Conservation (phyloP, 306 rosid genomes). For the Hippophae tibetana region DNA sequence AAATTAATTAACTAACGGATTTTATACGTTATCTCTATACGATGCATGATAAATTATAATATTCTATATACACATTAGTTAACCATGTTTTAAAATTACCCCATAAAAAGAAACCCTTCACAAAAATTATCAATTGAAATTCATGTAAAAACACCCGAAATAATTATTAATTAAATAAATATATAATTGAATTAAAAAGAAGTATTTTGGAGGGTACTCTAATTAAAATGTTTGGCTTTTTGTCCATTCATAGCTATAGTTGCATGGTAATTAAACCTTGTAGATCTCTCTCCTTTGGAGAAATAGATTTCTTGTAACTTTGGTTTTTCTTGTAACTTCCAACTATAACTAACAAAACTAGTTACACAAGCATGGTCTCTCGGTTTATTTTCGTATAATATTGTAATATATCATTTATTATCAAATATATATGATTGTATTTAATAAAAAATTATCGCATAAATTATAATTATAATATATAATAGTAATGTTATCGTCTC, state of each 20-base stretch:
- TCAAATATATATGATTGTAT: too few species aligned
- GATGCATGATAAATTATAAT: too few species aligned
- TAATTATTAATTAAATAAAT: constrained; percentile 1
- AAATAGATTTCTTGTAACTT: constrained; percentile 56
- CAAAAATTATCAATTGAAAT: constrained; percentile 7
- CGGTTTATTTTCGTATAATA: too few species aligned
- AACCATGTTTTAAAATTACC: too few species aligned
- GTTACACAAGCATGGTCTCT: constrained; percentile 59
- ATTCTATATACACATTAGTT: too few species aligned
- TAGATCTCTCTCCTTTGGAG: background rate
- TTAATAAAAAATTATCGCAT: too few species aligned
- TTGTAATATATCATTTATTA: too few species aligned
- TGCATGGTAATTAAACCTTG: background rate
- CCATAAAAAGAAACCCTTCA: too few species aligned
- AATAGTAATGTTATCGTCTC: too few species aligned
- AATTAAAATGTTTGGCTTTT: constrained; percentile 24
- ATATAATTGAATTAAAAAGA: constrained; percentile 36
- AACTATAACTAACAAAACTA: constrained; percentile 47
- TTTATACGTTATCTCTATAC: too few species aligned
- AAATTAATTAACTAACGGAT: too few species aligned
- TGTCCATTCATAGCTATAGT: constrained; percentile 26
- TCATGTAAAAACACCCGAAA: background rate
- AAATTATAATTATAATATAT: too few species aligned
- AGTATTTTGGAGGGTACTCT: constrained; percentile 51
- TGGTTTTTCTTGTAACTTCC: constrained; percentile 71